Percentiles rank a stretch among this genome's conserved stretches.
phyloP scores from a whole-genome alignment of 2,329 filamentous ascomycete species.

The Colletotrichum falcatum region DNA sequence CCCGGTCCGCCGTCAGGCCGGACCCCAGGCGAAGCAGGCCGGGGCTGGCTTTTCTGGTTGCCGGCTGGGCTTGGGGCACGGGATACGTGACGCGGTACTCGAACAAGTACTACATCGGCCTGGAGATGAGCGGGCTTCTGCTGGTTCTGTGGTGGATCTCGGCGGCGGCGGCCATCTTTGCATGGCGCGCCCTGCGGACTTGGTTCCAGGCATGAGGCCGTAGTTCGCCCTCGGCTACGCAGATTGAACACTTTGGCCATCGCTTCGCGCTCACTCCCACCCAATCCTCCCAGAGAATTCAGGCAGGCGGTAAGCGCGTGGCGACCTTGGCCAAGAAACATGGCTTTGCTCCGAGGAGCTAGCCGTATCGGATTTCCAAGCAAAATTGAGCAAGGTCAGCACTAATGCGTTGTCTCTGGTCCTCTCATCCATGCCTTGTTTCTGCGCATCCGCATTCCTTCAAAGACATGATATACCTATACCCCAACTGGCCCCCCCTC shows the following conservation, averaged over 20 bases:
- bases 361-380: too few relatives aligned
- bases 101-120: slow-evolving; percentile 53
- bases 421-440: too few relatives aligned
- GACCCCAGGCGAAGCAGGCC: slow-evolving; percentile 19
- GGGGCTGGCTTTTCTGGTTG: slow-evolving; percentile 34
- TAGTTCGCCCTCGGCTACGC: neutral
- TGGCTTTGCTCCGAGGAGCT: neutral
- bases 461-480: too few relatives aligned
- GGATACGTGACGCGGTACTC: slow-evolving; percentile 49
- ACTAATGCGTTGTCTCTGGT: too few relatives aligned
- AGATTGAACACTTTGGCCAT: too few relatives aligned
- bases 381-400: too few relatives aligned
- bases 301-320: too few relatives aligned
- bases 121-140: slow-evolving; percentile 53
- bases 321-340: neutral
- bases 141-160: slow-evolving; percentile 45
- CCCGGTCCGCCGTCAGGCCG: neutral
- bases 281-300: too few relatives aligned
- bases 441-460: too few relatives aligned
- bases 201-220: neutral
- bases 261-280: too few relatives aligned
- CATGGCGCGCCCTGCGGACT: neutral
- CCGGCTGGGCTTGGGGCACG: slow-evolving; percentile 39
- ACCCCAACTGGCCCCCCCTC: too few relatives aligned
- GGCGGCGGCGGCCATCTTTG: slow-evolving; percentile 22